Conservation (phyloP, 192 early-diverging fungal genomes). For the Rhizophagus clarus region DNA sequence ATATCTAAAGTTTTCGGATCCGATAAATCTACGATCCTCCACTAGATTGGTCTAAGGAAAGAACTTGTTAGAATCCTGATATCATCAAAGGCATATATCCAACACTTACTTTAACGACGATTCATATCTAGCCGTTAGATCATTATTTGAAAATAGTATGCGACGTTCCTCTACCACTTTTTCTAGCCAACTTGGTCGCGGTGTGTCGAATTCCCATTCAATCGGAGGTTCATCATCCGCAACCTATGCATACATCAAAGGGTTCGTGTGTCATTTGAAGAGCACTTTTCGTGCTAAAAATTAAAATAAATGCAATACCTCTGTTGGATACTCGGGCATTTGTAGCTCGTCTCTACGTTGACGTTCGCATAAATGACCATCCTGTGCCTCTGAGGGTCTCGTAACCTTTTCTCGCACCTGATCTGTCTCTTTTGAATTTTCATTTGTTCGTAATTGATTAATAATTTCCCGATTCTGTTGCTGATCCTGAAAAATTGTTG, state of each 20-base stretch:
- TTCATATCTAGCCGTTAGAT: slow-evolving; percentile 10
- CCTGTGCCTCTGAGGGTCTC: too few relatives aligned
- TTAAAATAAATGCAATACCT: not conserved
- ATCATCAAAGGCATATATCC: not conserved
- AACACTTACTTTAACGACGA: slow-evolving; percentile 16
- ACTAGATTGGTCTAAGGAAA: slow-evolving; percentile 25
- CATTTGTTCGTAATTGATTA: too few relatives aligned
- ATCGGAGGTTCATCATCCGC: not conserved
- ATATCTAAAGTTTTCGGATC: not conserved
- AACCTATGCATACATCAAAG: slow-evolving; percentile 1
- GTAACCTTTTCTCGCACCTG: too few relatives aligned
- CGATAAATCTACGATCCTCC: slow-evolving; percentile 23
- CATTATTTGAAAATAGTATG: not conserved
- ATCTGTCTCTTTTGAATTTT: too few relatives aligned
- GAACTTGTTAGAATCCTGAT: slow-evolving; percentile 12
- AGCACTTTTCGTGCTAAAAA: slow-evolving; percentile 13
- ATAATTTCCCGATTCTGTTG: too few relatives aligned
- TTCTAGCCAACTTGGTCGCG: slow-evolving; percentile 11
- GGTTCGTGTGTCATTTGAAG: slow-evolving; percentile 2
- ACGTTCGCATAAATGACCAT: too few relatives aligned
- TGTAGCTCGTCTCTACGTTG: too few relatives aligned
- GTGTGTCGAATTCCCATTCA: slow-evolving; percentile 18
- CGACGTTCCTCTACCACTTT: not conserved
- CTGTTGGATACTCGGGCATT: too few relatives aligned
- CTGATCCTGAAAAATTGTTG: not conserved